These are phyloP conservation scores for Chaetomium sp. DNA, from an alignment of 2,329 filamentous ascomycete species.

Conservation along the genomic window DNA sequence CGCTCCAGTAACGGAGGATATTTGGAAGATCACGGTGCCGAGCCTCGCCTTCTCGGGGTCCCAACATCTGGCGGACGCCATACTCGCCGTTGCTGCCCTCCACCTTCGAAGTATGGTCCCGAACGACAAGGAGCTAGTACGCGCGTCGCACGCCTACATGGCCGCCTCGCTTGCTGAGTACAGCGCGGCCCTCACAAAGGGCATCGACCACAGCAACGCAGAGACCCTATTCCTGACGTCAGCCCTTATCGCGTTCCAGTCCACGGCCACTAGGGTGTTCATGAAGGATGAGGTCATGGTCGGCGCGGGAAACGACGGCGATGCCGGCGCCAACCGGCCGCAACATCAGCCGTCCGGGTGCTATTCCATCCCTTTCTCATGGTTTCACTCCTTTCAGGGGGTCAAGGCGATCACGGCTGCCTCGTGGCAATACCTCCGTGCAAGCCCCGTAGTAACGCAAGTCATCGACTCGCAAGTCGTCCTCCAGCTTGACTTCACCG, in stretches of 20 bases:
- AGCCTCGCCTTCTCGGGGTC: slow-evolving; percentile 61
- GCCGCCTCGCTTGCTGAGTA: slow-evolving; percentile 65
- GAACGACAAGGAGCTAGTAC: slow-evolving; percentile 61
- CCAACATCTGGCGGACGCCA: slow-evolving; percentile 62
- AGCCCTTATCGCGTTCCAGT: slow-evolving; percentile 66
- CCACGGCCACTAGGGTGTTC: slow-evolving; percentile 64
- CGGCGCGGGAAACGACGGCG: slow-evolving; percentile 38
- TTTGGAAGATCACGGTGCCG: slow-evolving; percentile 64
- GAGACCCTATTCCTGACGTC: slow-evolving; percentile 65
- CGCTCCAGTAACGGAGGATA: slow-evolving; percentile 53
- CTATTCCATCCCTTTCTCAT: slow-evolving; percentile 63
- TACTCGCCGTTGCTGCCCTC: slow-evolving; percentile 65
- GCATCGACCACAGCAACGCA: slow-evolving; percentile 61
- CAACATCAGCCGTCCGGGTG: slow-evolving; percentile 36
- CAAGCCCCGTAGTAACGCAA: slow-evolving; percentile 58
- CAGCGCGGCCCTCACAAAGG: slow-evolving; percentile 56
- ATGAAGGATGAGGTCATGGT: slow-evolving; percentile 53
- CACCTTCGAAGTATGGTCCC: slow-evolving; percentile 61
- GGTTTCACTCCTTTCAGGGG: slow-evolving; percentile 69
- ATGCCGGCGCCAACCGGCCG: slow-evolving; percentile 25
- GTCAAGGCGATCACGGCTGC: slow-evolving; percentile 66
- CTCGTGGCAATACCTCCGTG: slow-evolving; percentile 65
- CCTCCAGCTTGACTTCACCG: slow-evolving; percentile 61
- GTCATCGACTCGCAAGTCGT: slow-evolving; percentile 67
- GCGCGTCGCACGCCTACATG: slow-evolving; percentile 66